phyloP scores from a whole-genome alignment of 768 basidiomycete species.

The Suillus tomentosus region DNA sequence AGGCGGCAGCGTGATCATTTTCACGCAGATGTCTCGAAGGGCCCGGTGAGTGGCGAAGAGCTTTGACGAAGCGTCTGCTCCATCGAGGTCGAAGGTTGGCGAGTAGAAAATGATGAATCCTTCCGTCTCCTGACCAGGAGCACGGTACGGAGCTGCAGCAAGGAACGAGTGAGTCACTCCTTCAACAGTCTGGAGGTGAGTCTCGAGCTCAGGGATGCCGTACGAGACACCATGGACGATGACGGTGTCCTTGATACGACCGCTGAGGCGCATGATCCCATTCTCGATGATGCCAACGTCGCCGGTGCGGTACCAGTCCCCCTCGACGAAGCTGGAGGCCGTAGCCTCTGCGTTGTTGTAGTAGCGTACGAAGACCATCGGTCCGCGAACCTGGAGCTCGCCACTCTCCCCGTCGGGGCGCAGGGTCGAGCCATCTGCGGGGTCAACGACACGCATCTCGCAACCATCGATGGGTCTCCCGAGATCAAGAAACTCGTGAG shows the following conservation, averaged over 20 bases:
- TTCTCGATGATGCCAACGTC: conserved; percentile 46
- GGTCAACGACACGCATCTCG: conserved; percentile 38
- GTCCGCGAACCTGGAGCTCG: conserved; percentile 45
- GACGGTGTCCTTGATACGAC: conserved; percentile 42
- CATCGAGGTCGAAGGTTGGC: conserved; percentile 25
- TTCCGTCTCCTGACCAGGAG: conserved; percentile 39
- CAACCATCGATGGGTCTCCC: conserved; percentile 33
- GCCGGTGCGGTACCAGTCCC: conserved; percentile 66
- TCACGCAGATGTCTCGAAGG: conserved; percentile 33
- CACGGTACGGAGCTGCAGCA: conserved; percentile 39
- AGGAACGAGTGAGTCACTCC: conserved; percentile 36
- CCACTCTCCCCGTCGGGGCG: conserved; percentile 36
- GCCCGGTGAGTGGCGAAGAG: conserved; percentile 31
- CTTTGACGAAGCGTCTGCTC: conserved; percentile 27
- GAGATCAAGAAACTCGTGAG: conserved; percentile 41
- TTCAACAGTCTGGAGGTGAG: conserved; percentile 38
- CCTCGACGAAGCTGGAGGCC: conserved; percentile 44
- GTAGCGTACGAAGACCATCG: conserved; percentile 45
- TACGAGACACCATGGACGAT: conserved; percentile 43
- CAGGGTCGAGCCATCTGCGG: conserved; percentile 28
- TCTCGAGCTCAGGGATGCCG: conserved; percentile 37
- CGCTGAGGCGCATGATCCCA: conserved; percentile 38
- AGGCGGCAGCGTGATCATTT: conserved; percentile 38
- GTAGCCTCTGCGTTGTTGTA: conserved; percentile 52
- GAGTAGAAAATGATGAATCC: conserved; percentile 43